These are phyloP conservation scores for Trichoderma sp. DNA, from an alignment of 2,329 filamentous ascomycete species.

Conservation along the genomic window DNA sequence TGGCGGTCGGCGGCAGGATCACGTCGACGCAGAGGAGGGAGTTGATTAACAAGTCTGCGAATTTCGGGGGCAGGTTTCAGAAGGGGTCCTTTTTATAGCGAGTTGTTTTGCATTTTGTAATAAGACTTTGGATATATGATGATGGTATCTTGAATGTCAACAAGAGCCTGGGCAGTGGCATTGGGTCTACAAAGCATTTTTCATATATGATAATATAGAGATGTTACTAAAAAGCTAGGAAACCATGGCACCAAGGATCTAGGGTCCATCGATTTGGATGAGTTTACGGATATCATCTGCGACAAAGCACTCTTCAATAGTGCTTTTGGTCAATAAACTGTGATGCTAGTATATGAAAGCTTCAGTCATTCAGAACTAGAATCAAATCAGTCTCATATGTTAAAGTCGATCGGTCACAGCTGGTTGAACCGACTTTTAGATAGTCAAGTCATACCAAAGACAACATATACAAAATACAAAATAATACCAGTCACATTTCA, in stretches of 20 bases:
- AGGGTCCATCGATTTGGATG: conserved; percentile 18
- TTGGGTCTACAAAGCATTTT: background rate
- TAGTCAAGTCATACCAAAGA: background rate
- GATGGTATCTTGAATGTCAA: background rate
- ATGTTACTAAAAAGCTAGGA: conserved; percentile 19
- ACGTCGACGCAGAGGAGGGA: conserved; percentile 72
- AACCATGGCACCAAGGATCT: conserved; percentile 20
- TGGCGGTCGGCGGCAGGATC: conserved; percentile 72
- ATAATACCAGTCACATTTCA: background rate
- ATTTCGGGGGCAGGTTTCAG: conserved; percentile 79
- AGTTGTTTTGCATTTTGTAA: background rate
- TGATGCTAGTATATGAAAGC: background rate
- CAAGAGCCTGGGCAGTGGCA: background rate
- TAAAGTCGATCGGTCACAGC: background rate
- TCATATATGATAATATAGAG: background rate
- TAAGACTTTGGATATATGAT: background rate
- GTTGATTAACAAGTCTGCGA: conserved; percentile 72
- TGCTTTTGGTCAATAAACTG: background rate
- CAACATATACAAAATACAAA: background rate
- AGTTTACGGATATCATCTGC: conserved; percentile 19
- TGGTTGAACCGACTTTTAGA: background rate
- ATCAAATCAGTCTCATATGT: background rate
- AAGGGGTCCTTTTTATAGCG: conserved; percentile 64
- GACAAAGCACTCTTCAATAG: background rate
- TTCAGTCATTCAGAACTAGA: background rate